These are phyloP conservation scores for Hapsidospora chrysogenum DNA, from an alignment of 495 filamentous ascomycete genomes.

Conservation along the genomic window DNA sequence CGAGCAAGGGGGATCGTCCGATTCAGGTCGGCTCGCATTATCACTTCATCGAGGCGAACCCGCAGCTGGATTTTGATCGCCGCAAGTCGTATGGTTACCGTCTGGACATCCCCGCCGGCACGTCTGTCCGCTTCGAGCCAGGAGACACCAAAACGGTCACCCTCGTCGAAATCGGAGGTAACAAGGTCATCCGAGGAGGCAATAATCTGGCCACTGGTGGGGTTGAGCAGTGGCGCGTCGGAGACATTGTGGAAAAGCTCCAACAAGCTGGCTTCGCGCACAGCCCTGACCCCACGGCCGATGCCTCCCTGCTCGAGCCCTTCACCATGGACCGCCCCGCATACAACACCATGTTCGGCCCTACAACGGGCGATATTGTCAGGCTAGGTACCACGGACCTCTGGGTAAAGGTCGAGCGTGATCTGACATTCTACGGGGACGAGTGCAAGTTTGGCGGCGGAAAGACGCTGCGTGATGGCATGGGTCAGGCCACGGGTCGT, in stretches of 20 bases:
- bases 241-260: conserved; percentile 50
- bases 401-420: conserved; percentile 86
- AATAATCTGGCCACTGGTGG: conserved; percentile 61
- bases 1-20: conserved; percentile 78
- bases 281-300: conserved; percentile 40
- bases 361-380: conserved; percentile 73
- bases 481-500: conserved; percentile 81
- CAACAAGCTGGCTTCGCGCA: conserved; percentile 63
- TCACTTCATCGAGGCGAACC: conserved; percentile 90
- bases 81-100: conserved; percentile 66
- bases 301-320: conserved; percentile 28
- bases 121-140: conserved; percentile 87
- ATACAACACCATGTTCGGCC: conserved; percentile 84
- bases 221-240: conserved; percentile 42
- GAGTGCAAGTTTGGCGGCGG: conserved; percentile 94
- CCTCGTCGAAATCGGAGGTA: conserved; percentile 77
- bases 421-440: conserved; percentile 72
- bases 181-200: conserved; percentile 69
- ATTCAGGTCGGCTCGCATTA: conserved; percentile 95
- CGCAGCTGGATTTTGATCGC: conserved; percentile 84
- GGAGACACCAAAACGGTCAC: conserved; percentile 89
- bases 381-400: conserved; percentile 72
- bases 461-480: conserved; percentile 87
- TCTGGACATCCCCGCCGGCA: conserved; percentile 82
- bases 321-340: conserved; percentile 60